Evolutionary conservation across 176 grass and related monocot genomes (phyloP), one percentile per base, ranked within the genome.

Genomic region (Miscanthus lutarioriparius): DNA sequence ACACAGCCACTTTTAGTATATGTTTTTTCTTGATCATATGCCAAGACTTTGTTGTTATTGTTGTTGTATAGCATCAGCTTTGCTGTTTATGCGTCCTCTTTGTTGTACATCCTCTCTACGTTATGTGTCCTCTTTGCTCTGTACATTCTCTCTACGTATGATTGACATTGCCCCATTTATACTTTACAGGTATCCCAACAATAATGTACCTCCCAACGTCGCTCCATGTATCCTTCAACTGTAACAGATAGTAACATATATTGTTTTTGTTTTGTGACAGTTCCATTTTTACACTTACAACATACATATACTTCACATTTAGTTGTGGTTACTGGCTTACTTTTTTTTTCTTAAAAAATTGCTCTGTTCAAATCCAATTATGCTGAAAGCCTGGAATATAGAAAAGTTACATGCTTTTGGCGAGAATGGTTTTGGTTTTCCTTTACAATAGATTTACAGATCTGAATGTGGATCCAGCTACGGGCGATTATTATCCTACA

Each of bases 221-320:
- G 81, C 79, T 86, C 82, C 89, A 79, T 92, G 97, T 99, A 99
- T 99, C 93, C 93, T 91, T 87, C n/a, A 79, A 82, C 67, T 89
- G 32, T 86, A n/a, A 84, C 82, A 90, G 8, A 70, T 76, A 82
- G 17, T 75, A 77, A 64, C 30, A 80, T 73, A 32, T 83, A 64
- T 63, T 0, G 10, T 79, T 67, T 69, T 36, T 12, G 11, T 43
- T 76, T 68, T 59, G 66, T 36, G 70, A 45, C 36, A 36, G 38
- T 58, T 70, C 36, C 13, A 8, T 12, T 47, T 64, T 61, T 76
- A 67, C 64, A 67, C 39, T 47, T 17, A 6, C 45, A 70, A 51
- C 62, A 27, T 75, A 33, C 30, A 36, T 58, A 8, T 49, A 49
- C 49, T 67, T 11, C 10, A 53, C 53, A 33, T 15, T 38, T 74